These are phyloP conservation scores for Monosporozyma aerobia DNA, from an alignment of 805 yeast species.

Conservation along the genomic window DNA sequence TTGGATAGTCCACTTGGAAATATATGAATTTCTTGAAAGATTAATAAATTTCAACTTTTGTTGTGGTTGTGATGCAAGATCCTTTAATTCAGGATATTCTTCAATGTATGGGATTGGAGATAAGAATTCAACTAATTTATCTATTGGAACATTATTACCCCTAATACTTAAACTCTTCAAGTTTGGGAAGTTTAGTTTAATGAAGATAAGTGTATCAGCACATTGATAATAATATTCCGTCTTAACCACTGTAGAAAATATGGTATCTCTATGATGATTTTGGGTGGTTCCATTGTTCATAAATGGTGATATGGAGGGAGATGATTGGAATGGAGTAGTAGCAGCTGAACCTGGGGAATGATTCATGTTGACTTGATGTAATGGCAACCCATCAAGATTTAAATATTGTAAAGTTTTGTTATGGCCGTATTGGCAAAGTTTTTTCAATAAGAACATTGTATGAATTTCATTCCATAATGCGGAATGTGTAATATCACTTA, in stretches of 20 bases:
- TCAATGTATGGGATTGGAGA: conserved; percentile 20
- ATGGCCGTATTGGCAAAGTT: conserved; percentile 31
- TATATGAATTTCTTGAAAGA: conserved; percentile 50
- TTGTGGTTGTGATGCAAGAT: conserved; percentile 8
- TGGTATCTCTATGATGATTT: neutral
- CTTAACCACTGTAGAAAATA: conserved; percentile 8
- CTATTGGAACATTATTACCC: conserved; percentile 29
- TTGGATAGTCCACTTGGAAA: conserved; percentile 54
- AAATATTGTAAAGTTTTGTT: conserved; percentile 34
- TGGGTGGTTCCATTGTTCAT: neutral
- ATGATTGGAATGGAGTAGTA: neutral
- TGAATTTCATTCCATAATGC: conserved; percentile 48
- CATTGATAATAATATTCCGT: conserved; percentile 24
- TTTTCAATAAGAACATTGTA: conserved; percentile 36
- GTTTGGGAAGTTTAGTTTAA: conserved; percentile 33
- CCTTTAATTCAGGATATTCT: conserved; percentile 5
- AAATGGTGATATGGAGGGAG: neutral
- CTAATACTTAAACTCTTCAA: conserved; percentile 32
- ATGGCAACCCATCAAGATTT: conserved; percentile 59
- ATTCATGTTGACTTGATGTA: conserved; percentile 27
- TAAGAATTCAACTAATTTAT: conserved; percentile 28
- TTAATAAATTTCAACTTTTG: conserved; percentile 50
- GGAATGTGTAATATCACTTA: conserved; percentile 57
- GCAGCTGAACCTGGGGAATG: conserved; percentile 9
- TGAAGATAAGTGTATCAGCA: conserved; percentile 29